Evolutionary conservation across 2,329 filamentous ascomycete genomes (phyloP).

Genomic region (Cercospora sp.): DNA sequence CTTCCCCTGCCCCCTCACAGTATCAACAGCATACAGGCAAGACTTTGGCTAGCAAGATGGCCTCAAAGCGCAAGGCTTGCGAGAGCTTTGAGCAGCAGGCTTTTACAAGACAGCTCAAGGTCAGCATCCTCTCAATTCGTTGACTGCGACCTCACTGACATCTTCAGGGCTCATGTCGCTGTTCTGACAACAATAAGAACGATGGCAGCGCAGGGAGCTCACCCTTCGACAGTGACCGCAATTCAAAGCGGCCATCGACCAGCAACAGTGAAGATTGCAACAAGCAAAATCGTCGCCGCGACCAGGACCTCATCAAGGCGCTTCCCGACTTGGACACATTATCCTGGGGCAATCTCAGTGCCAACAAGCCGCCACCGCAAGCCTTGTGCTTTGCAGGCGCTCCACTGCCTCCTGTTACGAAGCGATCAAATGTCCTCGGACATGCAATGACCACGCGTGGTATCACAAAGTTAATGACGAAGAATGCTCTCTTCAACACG

Average conservation of each 20-base stretch:
- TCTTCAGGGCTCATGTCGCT: not conserved
- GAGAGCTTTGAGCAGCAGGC: not conserved
- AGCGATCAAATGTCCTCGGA: too few species aligned
- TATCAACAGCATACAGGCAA: not conserved
- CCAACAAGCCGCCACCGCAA: too few species aligned
- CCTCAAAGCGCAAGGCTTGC: not conserved
- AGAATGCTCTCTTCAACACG: slow-evolving; percentile 22
- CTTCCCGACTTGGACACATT: too few species aligned
- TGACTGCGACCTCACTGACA: not conserved
- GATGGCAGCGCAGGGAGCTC: not conserved
- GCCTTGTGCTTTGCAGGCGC: too few species aligned
- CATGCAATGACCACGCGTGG: slow-evolving; percentile 20
- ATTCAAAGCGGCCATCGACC: too few species aligned
- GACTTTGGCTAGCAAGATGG: not conserved
- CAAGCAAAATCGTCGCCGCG: too few species aligned
- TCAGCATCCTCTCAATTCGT: not conserved
- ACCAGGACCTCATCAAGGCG: too few species aligned
- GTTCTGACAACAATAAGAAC: not conserved
- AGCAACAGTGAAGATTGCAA: too few species aligned
- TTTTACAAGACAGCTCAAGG: not conserved
- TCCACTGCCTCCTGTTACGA: too few species aligned
- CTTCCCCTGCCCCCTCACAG: not conserved
- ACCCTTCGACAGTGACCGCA: too few species aligned
- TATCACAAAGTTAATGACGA: slow-evolving; percentile 1
- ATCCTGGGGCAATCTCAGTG: too few species aligned